phyloP scores from a whole-genome alignment of 202 grass and related monocot genomes.

The Bolboschoenoplectus hybrid region DNA sequence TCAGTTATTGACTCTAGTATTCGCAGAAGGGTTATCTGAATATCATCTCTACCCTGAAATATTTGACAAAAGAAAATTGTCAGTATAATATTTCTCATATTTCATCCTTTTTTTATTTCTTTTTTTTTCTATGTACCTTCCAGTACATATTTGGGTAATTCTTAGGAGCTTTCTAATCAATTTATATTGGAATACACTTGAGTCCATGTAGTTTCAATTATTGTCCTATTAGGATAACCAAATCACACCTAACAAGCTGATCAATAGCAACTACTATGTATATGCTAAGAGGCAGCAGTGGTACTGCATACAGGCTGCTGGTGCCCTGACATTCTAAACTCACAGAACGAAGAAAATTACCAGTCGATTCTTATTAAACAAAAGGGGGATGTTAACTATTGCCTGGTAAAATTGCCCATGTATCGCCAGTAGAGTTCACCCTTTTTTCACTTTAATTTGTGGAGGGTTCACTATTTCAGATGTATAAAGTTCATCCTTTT shows the following conservation, averaged over 20 bases:
- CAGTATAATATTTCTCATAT: not conserved
- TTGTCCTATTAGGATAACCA: not conserved
- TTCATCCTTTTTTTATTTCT: not conserved
- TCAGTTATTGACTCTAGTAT: slow-evolving; percentile 84
- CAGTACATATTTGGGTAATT: not conserved
- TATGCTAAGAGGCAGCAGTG: not conserved
- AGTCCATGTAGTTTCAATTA: not conserved
- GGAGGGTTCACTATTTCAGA: not conserved
- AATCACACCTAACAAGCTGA: not conserved
- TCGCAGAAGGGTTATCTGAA: slow-evolving; percentile 87
- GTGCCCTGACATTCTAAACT: not conserved
- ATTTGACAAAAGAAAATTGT: slow-evolving; percentile 43
- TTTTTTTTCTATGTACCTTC: not conserved
- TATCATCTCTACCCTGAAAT: slow-evolving; percentile 91
- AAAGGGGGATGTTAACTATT: not conserved
- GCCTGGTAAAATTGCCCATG: not conserved
- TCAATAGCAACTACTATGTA: not conserved
- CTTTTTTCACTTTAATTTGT: too few species aligned
- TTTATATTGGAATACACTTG: slow-evolving; percentile 13
- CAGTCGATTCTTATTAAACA: not conserved
- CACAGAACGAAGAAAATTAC: not conserved
- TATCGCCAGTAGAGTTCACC: not conserved
- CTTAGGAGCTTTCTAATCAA: not conserved
- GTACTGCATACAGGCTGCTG: slow-evolving; percentile 1
- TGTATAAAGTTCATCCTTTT: not conserved